Conservation (phyloP, 768 basidiomycete genomes). For the Tricholoma sp. region DNA sequence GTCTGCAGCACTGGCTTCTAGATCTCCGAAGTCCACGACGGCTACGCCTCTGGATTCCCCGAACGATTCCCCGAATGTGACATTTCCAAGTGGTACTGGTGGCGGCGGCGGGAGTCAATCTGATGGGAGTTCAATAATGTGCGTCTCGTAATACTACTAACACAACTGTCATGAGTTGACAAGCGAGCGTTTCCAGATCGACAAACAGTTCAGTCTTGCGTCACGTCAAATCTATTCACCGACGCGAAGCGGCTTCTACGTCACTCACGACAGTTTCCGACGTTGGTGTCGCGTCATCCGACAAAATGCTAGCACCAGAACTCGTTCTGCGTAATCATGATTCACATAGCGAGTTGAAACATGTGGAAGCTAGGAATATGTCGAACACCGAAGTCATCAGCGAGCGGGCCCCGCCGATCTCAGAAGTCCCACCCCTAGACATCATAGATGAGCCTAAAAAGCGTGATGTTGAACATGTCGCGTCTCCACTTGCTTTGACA, state of each 20-base stretch:
- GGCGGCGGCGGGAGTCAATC: neutral
- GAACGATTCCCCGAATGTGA: slow-evolving; percentile 1
- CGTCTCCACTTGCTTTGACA: slow-evolving; percentile 5
- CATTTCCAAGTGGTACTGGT: too few species aligned
- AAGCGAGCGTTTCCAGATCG: slow-evolving; percentile 7
- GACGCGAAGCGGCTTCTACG: slow-evolving; percentile 60
- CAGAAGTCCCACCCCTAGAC: slow-evolving; percentile 27
- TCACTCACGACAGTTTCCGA: slow-evolving; percentile 12
- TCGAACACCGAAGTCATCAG: neutral
- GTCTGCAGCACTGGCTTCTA: slow-evolving; percentile 35
- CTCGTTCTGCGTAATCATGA: neutral
- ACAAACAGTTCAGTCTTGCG: slow-evolving; percentile 8
- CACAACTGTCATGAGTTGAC: slow-evolving; percentile 4
- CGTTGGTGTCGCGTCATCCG: slow-evolving; percentile 8
- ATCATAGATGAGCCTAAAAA: slow-evolving; percentile 1
- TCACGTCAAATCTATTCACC: slow-evolving; percentile 28
- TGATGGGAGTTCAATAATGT: slow-evolving; percentile 8
- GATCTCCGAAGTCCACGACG: slow-evolving; percentile 7
- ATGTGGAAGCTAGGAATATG: slow-evolving; percentile 2
- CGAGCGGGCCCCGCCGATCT: slow-evolving; percentile 29
- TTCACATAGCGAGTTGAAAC: slow-evolving; percentile 4
- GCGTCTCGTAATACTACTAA: slow-evolving; percentile 6
- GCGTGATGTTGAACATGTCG: slow-evolving; percentile 8
- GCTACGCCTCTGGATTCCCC: slow-evolving; percentile 4
- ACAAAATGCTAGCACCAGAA: slow-evolving; percentile 4